Evolutionary conservation across 257 asterid genomes (phyloP).

Genomic region (Verbascum thapsus): DNA sequence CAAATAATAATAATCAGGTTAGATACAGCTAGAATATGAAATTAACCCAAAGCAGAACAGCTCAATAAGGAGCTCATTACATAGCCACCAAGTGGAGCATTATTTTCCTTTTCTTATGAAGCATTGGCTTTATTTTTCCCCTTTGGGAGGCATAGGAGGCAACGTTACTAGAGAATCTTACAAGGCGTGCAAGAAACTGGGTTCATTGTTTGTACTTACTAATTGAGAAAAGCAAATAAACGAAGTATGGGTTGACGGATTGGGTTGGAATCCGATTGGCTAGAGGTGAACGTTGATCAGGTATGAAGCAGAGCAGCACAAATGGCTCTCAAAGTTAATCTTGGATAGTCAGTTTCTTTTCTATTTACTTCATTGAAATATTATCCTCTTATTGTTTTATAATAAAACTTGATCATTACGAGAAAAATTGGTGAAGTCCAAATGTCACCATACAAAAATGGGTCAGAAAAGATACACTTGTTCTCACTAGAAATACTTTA

Average conservation of each 20-base stretch:
- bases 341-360: background rate
- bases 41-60: conserved; percentile 6
- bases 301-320: conserved; percentile 12
- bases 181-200: background rate
- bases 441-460: background rate
- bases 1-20: conserved; percentile 4
- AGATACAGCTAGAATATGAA: background rate
- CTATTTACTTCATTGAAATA: background rate
- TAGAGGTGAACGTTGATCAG: too few species aligned
- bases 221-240: background rate
- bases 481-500: background rate
- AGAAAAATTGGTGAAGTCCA: background rate
- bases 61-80: conserved; percentile 4
- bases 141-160: background rate
- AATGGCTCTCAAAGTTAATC: conserved; percentile 8
- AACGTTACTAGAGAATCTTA: background rate
- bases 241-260: background rate
- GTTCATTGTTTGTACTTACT: background rate
- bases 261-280: background rate
- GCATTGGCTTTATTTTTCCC: background rate
- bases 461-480: conserved; percentile 4
- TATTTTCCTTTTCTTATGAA: background rate
- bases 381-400: conserved; percentile 9
- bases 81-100: conserved; percentile 8
- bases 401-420: background rate